A percentile compares a stretch with the other conserved stretches of the same genome.
Evolutionary conservation across 208 protist species (phyloP).

Genomic region (Crithidia mellificae): DNA sequence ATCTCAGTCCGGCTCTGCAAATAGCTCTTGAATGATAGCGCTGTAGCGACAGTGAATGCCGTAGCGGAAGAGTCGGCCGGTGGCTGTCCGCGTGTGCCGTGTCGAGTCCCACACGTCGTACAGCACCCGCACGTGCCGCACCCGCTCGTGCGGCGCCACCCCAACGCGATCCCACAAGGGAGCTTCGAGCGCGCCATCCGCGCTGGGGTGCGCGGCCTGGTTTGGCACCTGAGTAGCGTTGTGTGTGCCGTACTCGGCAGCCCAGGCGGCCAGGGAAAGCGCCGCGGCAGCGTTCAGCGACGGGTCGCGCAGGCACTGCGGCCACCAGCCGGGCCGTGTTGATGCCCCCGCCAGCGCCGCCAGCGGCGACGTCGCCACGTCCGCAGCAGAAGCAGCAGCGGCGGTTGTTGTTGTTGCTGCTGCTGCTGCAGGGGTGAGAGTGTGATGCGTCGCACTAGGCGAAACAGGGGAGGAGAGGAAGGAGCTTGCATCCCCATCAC

Average conservation of each 20-base stretch:
- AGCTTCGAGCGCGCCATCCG: not conserved
- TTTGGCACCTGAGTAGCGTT: too few relatives aligned
- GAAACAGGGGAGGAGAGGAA: not conserved
- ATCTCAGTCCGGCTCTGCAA: conserved; percentile 34
- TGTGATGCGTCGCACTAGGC: not conserved
- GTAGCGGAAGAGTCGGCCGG: conserved; percentile 56
- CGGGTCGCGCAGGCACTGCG: conserved; percentile 41
- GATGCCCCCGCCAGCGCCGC: not conserved
- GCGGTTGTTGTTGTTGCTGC: too few relatives aligned
- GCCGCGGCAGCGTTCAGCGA: conserved; percentile 47
- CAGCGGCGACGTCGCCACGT: not conserved
- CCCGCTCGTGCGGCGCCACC: conserved; percentile 26
- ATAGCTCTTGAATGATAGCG: conserved; percentile 62
- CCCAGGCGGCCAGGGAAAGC: conserved; percentile 35
- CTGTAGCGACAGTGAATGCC: conserved; percentile 49
- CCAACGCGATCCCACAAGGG: not conserved
- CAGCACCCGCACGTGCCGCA: conserved; percentile 62
- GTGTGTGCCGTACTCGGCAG: not conserved
- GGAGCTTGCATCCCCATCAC: not conserved
- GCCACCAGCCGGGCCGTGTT: conserved; percentile 26
- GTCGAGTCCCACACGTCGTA: conserved; percentile 66
- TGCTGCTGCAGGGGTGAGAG: too few relatives aligned
- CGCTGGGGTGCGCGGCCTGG: not conserved
- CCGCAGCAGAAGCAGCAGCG: too few relatives aligned
- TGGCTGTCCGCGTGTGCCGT: conserved; percentile 63